Evolutionary conservation across 2,329 filamentous ascomycete species (phyloP).

Genomic region (Xylariales sp.): DNA sequence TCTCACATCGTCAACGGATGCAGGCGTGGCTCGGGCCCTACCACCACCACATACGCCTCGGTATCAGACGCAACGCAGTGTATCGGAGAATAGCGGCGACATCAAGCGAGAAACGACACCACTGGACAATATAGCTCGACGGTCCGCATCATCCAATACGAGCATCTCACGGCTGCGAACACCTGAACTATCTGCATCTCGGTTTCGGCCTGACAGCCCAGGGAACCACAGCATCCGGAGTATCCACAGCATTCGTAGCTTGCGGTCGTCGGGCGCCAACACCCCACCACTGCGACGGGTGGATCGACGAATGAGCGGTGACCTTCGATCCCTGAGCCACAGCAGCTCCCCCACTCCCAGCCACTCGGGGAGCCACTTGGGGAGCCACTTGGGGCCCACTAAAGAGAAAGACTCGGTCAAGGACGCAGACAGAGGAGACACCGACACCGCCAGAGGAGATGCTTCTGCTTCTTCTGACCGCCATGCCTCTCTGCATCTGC

Average conservation of each 20-base stretch:
- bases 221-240: conserved; percentile 57
- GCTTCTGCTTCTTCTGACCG: conserved; percentile 45
- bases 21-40: conserved; percentile 39
- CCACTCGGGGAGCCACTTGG: conserved; percentile 33
- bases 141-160: conserved; percentile 63
- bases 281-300: conserved; percentile 78
- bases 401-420: conserved; percentile 33
- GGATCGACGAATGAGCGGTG: conserved; percentile 76
- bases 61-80: conserved; percentile 48
- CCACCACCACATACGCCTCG: conserved; percentile 32
- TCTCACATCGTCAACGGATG: conserved; percentile 27
- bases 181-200: conserved; percentile 59
- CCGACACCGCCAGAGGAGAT: conserved; percentile 42
- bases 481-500: conserved; percentile 31
- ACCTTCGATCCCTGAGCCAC: conserved; percentile 77
- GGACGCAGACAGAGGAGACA: conserved; percentile 53
- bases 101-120: conserved; percentile 39
- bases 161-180: conserved; percentile 64
- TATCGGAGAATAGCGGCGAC: conserved; percentile 53
- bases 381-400: conserved; percentile 27
- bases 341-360: conserved; percentile 55
- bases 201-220: conserved; percentile 72
- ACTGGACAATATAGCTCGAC: conserved; percentile 49
- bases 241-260: conserved; percentile 46
- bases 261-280: conserved; percentile 60